Evolutionary conservation across 441 rosid species (phyloP), one percentile per base, ranked within the genome.

Genomic region (Adansonia grandidieri): DNA sequence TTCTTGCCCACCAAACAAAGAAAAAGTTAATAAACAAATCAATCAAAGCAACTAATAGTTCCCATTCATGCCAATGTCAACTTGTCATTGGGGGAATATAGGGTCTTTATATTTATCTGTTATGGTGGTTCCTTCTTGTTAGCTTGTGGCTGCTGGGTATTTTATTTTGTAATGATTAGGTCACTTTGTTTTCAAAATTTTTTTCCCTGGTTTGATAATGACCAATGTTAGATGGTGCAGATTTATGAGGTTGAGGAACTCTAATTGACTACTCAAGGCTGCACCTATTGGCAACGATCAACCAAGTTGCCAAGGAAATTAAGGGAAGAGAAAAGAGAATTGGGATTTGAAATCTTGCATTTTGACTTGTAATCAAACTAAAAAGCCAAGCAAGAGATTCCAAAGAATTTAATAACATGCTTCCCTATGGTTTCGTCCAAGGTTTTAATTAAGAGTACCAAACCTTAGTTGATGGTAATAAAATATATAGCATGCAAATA

Each of bases 321-420:
- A 61, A 24, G 64, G 48, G 28, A 17, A 19, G 24, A 14, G 65
- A 37, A 20, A 76, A 20, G 76, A 10, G 68, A 75, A 71, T 47
- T 70, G 53, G 65, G 14, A 75, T 64, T 75, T 76, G 74, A 19
- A 73, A 75, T 77, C 80, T 74, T 53, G 45, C 69, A 42, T 19
- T 57, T 60, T 50, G 8, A 22, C 56, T 3, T 47, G 10, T 9
- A 32, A 6, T 2, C 5, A 37, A 37, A 3, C 61, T 13, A 15
- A n/a, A 37, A 73, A 37, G 51, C 40, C 20, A n/a, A 45, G 62
- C 62, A 71, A 70, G 42, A 37, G 42, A 37, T 37, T 37, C 42
- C 42, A 37, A 4, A 37, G 42, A 37, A 37, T 37, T 37, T 37
- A 37, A 37, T 37, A 37, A 4, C 42, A 37, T 37, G 5, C 42